Percentiles rank a stretch among this genome's conserved stretches.
These are phyloP conservation scores for Lentinula lateritia DNA, from an alignment of 768 basidiomycete species.

Conservation along the genomic window DNA sequence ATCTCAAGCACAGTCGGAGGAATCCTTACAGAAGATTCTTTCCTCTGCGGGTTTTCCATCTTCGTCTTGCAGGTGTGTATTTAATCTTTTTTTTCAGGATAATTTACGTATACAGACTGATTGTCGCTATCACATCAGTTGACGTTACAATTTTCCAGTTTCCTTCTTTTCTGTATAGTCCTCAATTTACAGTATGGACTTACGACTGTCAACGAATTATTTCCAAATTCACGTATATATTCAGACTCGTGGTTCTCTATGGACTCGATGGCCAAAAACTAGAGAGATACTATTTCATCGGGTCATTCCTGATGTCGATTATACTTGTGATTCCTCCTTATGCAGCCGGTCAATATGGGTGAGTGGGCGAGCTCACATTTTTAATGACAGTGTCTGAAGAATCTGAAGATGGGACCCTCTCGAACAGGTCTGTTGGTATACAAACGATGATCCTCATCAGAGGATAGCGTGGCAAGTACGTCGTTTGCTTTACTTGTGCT, in stretches of 20 bases:
- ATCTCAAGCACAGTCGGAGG: too few relatives aligned
- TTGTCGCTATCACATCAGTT: neutral
- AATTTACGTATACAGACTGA: neutral
- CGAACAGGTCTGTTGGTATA: conserved; percentile 16
- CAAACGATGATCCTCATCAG: conserved; percentile 10
- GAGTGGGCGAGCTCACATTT: neutral
- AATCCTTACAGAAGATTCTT: neutral
- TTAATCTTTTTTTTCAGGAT: too few relatives aligned
- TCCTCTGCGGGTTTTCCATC: neutral
- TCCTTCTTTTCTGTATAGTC: neutral
- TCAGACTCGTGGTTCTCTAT: neutral
- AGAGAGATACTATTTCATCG: neutral
- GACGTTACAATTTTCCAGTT: conserved; percentile 3
- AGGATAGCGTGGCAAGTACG: conserved; percentile 14
- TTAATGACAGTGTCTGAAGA: too few relatives aligned
- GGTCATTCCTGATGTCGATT: neutral
- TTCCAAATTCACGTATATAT: too few relatives aligned
- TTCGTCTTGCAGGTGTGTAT: neutral
- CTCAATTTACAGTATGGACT: neutral
- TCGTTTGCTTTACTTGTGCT: neutral
- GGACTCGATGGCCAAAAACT: neutral
- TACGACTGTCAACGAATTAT: too few relatives aligned
- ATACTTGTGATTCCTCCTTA: neutral
- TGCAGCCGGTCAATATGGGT: neutral
- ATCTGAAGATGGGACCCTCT: conserved; percentile 12